Percentiles rank a stretch among this genome's conserved stretches.
Evolutionary conservation across 805 yeast genomes (phyloP).

Genomic region (Sugiyamaella floridensis): DNA sequence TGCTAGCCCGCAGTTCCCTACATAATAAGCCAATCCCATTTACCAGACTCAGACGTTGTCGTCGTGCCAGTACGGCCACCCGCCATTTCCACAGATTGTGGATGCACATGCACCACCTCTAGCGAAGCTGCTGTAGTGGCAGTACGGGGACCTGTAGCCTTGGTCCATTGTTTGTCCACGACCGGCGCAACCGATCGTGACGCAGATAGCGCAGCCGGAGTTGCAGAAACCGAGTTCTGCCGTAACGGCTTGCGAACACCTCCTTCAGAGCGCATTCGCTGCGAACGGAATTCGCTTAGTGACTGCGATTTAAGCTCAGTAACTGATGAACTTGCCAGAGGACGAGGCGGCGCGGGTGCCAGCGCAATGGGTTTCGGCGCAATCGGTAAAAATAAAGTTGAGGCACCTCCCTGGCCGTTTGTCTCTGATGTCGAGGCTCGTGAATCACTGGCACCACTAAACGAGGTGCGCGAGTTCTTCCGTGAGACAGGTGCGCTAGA

Average conservation of each 20-base stretch:
- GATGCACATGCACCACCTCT: not conserved
- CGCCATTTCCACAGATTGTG: not conserved
- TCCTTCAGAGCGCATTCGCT: constrained; percentile 1
- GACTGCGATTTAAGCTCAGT: constrained; percentile 11
- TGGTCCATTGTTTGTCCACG: not conserved
- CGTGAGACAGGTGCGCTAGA: not conserved
- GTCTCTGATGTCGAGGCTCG: not conserved
- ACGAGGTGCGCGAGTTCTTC: not conserved
- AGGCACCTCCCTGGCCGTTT: not conserved
- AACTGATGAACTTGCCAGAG: not conserved
- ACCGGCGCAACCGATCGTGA: not conserved
- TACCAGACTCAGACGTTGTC: constrained; percentile 8
- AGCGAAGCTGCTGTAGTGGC: constrained; percentile 8
- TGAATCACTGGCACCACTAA: not conserved
- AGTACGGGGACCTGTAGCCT: not conserved
- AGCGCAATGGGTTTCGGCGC: constrained; percentile 23
- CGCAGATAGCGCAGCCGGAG: not conserved
- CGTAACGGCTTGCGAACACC: constrained; percentile 3
- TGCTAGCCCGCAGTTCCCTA: not conserved
- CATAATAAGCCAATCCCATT: constrained; percentile 26
- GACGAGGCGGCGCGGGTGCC: constrained; percentile 18
- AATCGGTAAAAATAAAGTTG: constrained; percentile 12
- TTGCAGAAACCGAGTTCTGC: constrained; percentile 9
- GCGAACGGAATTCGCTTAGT: constrained; percentile 9
- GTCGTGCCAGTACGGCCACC: not conserved